Percentiles rank a stretch among this genome's conserved stretches.
Evolutionary conservation across 2,329 filamentous ascomycete species (phyloP).

Genomic region (Ophiocordyceps camponoti-leonardi): DNA sequence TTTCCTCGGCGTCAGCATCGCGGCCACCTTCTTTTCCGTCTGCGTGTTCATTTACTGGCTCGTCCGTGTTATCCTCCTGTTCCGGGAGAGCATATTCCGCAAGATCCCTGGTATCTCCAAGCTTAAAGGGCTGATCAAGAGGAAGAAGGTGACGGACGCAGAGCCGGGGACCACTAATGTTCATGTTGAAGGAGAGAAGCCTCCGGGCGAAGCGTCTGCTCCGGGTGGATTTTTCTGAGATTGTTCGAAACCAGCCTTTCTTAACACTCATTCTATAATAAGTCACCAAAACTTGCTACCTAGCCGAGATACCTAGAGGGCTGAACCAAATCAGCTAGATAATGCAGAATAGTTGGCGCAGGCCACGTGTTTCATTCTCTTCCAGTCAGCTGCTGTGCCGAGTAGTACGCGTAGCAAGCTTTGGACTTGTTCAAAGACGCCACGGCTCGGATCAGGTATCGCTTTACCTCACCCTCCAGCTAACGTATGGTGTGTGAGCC

Average conservation of each 20-base stretch:
- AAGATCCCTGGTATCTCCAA: not conserved
- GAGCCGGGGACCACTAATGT: not conserved
- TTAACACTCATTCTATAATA: not conserved
- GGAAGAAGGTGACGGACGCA: not conserved
- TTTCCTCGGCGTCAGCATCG: not conserved
- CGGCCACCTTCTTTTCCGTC: not conserved
- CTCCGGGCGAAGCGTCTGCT: not conserved
- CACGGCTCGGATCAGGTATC: too few species aligned
- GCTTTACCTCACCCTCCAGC: not conserved
- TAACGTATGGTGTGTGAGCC: slow-evolving; percentile 26
- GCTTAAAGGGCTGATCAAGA: not conserved
- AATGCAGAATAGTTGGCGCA: too few species aligned
- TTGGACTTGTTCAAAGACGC: too few species aligned
- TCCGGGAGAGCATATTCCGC: not conserved
- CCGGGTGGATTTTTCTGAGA: not conserved
- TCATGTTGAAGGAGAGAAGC: not conserved
- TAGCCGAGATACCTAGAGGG: too few species aligned
- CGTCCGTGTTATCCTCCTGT: not conserved
- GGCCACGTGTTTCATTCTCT: too few species aligned
- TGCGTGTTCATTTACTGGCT: not conserved
- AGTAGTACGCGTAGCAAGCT: too few species aligned
- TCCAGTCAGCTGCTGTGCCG: too few species aligned
- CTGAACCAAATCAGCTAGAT: too few species aligned
- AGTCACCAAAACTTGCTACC: too few species aligned
- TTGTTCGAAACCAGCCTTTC: not conserved